These are phyloP conservation scores for Aspergillus olivimuriae DNA, from an alignment of 495 filamentous ascomycete species.

Conservation along the genomic window DNA sequence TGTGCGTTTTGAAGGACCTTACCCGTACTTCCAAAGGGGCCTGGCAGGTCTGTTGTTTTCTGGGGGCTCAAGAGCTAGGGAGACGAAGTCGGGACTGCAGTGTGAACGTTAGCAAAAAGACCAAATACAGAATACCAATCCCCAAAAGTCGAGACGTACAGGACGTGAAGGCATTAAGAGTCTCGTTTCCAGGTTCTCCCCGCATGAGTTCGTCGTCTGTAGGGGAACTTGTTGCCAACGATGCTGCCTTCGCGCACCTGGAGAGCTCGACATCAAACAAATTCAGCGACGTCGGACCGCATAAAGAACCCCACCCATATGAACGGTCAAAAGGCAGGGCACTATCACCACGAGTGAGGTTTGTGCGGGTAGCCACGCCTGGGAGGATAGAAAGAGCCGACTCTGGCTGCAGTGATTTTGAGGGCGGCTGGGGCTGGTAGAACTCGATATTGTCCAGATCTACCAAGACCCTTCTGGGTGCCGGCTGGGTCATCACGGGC, in stretches of 20 bases:
- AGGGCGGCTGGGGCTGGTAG: neutral
- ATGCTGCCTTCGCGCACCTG: conserved; percentile 1
- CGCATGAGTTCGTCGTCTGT: neutral
- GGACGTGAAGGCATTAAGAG: neutral
- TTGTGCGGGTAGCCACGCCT: neutral
- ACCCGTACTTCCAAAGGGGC: too few relatives aligned
- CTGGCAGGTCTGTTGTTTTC: too few relatives aligned
- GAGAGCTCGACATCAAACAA: neutral
- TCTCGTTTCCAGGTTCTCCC: neutral
- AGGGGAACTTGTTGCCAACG: neutral
- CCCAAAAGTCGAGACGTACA: neutral
- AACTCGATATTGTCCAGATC: conserved; percentile 1
- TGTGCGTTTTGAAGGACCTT: neutral
- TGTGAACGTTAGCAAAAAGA: too few relatives aligned
- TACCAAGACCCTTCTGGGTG: neutral
- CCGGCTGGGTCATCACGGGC: neutral
- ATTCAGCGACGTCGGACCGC: neutral
- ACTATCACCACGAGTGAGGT: neutral
- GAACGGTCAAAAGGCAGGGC: neutral
- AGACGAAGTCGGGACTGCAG: too few relatives aligned
- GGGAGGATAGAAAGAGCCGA: neutral
- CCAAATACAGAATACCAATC: too few relatives aligned
- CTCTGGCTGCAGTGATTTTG: neutral
- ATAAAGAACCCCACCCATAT: neutral
- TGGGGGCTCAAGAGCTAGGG: too few relatives aligned